Conservation (phyloP, 306 rosid genomes). For the Castanopsis chinensis region DNA sequence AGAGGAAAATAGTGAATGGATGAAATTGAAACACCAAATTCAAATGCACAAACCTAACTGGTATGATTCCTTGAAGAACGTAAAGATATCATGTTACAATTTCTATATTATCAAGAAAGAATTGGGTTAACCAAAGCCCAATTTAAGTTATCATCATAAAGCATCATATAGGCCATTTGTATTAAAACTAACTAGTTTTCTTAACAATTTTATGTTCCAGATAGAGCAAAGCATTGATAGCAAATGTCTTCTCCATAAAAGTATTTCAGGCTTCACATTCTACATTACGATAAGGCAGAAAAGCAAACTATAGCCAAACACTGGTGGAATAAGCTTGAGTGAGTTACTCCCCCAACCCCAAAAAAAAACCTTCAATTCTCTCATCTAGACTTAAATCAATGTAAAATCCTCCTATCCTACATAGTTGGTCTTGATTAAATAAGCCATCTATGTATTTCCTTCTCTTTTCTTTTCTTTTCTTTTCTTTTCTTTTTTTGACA, state of each 20-base stretch:
- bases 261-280: not conserved
- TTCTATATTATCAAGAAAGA: not conserved
- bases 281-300: not conserved
- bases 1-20: not conserved
- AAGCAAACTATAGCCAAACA: not conserved
- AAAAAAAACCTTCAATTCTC: too few species aligned
- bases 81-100: not conserved
- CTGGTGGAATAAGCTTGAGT: not conserved
- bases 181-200: not conserved
- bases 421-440: not conserved
- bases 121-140: not conserved
- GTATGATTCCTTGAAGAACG: not conserved
- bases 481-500: not conserved
- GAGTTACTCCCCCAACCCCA: not conserved
- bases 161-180: not conserved
- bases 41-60: not conserved
- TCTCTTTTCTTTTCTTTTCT: not conserved
- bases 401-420: not conserved
- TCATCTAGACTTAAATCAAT: not conserved
- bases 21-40: not conserved
- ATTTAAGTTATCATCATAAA: not conserved
- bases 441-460: not conserved
- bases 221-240: not conserved
- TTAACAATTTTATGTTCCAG: not conserved
- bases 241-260: not conserved